Conservation (phyloP, 2,329 filamentous ascomycete genomes). For the Tympanopsis confertula region DNA sequence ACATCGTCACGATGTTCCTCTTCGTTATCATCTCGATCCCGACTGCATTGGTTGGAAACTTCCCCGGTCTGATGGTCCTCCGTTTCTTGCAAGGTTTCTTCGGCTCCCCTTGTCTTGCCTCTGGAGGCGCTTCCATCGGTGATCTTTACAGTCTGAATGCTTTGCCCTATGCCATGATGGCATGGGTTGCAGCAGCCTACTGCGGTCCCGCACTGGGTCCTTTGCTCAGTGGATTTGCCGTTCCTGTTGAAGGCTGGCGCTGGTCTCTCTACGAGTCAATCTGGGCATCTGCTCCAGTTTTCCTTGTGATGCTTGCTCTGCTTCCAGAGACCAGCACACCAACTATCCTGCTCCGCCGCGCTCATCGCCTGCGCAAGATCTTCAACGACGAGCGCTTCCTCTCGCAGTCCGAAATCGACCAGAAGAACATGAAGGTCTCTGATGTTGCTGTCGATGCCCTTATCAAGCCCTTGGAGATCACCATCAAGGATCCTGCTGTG, state of each 20-base stretch:
- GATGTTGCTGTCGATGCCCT: constrained; percentile 40
- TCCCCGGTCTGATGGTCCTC: constrained; percentile 49
- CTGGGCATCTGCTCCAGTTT: constrained; percentile 45
- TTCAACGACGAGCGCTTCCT: constrained; percentile 25
- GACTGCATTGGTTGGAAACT: constrained; percentile 49
- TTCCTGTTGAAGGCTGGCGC: constrained; percentile 45
- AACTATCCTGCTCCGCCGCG: constrained; percentile 50
- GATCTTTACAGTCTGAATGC: constrained; percentile 42
- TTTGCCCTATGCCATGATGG: constrained; percentile 44
- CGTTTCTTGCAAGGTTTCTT: constrained; percentile 58
- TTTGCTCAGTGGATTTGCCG: constrained; percentile 46
- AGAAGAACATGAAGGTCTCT: constrained; percentile 34
- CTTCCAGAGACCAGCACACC: constrained; percentile 51
- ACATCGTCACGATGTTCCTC: constrained; percentile 55
- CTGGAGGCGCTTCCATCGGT: constrained; percentile 35
- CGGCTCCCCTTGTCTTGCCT: constrained; percentile 53
- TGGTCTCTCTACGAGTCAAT: constrained; percentile 55
- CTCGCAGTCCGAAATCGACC: constrained; percentile 53
- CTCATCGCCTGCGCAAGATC: constrained; percentile 45
- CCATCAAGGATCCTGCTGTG: constrained; percentile 48
- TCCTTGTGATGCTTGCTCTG: constrained; percentile 48
- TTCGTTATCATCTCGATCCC: constrained; percentile 59
- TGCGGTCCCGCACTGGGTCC: constrained; percentile 43
- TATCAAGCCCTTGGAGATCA: constrained; percentile 49
- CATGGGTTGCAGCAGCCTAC: constrained; percentile 40